phyloP scores from a whole-genome alignment of 202 grass and related monocot species.

The Alloteropsis angusta region DNA sequence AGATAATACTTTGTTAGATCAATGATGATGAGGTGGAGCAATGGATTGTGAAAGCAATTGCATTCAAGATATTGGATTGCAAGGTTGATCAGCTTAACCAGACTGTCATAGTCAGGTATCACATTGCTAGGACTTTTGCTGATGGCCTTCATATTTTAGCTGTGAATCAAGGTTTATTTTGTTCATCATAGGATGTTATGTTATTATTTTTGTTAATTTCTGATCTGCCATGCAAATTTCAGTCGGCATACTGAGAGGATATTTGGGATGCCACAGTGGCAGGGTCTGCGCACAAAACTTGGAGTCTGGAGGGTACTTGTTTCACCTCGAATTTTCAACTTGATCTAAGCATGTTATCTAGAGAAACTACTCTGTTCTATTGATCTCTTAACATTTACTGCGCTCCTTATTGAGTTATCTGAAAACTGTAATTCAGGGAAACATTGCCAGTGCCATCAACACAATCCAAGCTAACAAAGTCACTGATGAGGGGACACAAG shows the following conservation, averaged over 20 bases:
- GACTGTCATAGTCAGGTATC: slow-evolving; percentile 46
- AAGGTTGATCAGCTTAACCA: slow-evolving; percentile 74
- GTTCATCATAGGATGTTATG: not conserved
- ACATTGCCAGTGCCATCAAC: slow-evolving; percentile 71
- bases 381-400: not conserved
- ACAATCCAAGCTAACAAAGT: slow-evolving; percentile 90
- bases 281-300: slow-evolving; percentile 70
- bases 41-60: slow-evolving; percentile 96
- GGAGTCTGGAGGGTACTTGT: slow-evolving; percentile 43
- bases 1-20: slow-evolving; percentile 46
- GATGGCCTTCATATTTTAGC: not conserved
- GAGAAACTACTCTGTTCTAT: not conserved
- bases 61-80: slow-evolving; percentile 71
- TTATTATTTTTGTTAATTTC: slow-evolving; percentile 15
- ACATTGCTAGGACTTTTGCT: not conserved
- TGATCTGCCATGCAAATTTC: slow-evolving; percentile 26
- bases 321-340: not conserved
- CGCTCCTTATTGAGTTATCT: slow-evolving; percentile 7
- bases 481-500: slow-evolving; percentile 54
- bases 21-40: slow-evolving; percentile 80
- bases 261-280: slow-evolving; percentile 76
- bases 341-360: not conserved
- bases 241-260: slow-evolving; percentile 67
- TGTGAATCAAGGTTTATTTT: not conserved
- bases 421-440: slow-evolving; percentile 42